These are phyloP conservation scores for Fragaria ananassa DNA, from an alignment of 306 rosid species.

Conservation along the genomic window DNA sequence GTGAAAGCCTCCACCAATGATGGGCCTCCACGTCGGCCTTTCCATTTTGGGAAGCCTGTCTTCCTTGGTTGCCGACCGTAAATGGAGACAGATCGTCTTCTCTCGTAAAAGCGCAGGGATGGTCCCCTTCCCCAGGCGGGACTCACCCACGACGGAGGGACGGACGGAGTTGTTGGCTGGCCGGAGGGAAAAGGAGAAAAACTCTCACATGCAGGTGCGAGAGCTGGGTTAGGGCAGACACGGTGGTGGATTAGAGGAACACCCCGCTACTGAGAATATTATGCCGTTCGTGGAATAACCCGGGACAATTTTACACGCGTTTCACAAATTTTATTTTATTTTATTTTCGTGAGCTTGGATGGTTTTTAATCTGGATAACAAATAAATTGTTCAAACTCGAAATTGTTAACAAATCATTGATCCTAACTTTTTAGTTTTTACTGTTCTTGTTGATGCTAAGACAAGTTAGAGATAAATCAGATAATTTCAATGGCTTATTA, in stretches of 20 bases:
- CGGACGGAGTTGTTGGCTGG: not conserved
- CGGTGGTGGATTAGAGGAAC: conserved; percentile 50
- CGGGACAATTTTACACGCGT: not conserved
- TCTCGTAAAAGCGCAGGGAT: not conserved
- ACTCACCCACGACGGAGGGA: not conserved
- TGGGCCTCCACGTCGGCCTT: conserved; percentile 20
- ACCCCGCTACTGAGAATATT: conserved; percentile 35
- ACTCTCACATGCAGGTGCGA: not conserved
- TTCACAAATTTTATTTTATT: no score
- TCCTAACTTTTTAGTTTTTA: no score
- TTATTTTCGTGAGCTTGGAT: no score
- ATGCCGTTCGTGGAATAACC: conserved; percentile 37
- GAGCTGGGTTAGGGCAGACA: conserved; percentile 46
- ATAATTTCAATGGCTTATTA: no score
- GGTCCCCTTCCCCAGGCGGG: not conserved
- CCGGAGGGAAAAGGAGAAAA: not conserved
- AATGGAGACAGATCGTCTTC: not conserved
- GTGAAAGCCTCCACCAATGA: conserved; percentile 6
- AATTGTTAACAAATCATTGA: no score
- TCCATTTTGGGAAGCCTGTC: conserved; percentile 12
- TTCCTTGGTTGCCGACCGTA: conserved; percentile 1
- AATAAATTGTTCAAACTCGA: no score
- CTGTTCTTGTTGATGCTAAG: no score
- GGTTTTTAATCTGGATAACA: no score
- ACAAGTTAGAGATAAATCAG: no score